phyloP scores from a whole-genome alignment of 2,329 filamentous ascomycete genomes.

The Intubia oerlemansii region DNA sequence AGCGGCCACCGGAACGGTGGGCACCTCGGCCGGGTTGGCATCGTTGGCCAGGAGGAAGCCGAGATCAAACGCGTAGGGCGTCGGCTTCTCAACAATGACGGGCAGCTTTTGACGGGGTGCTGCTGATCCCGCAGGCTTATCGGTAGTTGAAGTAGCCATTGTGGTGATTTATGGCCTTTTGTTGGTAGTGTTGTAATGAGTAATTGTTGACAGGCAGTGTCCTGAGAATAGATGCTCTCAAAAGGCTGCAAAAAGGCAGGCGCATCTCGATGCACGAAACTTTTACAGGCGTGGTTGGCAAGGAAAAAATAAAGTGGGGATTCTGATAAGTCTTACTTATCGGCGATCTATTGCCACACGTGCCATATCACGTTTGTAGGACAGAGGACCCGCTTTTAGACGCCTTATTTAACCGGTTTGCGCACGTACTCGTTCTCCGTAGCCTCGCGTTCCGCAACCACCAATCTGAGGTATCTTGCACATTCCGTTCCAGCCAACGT shows the following conservation, averaged over 20 bases:
- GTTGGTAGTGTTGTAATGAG: neutral
- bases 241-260: slow-evolving; percentile 1
- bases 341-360: no score
- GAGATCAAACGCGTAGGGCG: slow-evolving; percentile 86
- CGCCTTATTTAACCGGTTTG: no score
- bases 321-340: no score
- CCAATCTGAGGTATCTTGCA: no score
- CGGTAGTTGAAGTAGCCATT: slow-evolving; percentile 6
- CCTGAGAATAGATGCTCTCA: neutral
- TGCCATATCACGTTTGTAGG: no score
- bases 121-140: no score
- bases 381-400: no score
- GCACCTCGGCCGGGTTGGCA: slow-evolving; percentile 50
- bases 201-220: neutral
- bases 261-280: no score
- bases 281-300: no score
- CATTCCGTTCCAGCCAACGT: no score
- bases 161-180: slow-evolving; percentile 2
- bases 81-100: slow-evolving; percentile 56
- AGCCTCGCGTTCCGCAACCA: no score
- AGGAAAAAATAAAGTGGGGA: slow-evolving; percentile 4
- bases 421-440: no score
- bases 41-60: slow-evolving; percentile 70
- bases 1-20: slow-evolving; percentile 10
- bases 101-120: slow-evolving; percentile 23